phyloP scores from a whole-genome alignment of 2,329 filamentous ascomycete species.

The Raffaelea ambrosiae region DNA sequence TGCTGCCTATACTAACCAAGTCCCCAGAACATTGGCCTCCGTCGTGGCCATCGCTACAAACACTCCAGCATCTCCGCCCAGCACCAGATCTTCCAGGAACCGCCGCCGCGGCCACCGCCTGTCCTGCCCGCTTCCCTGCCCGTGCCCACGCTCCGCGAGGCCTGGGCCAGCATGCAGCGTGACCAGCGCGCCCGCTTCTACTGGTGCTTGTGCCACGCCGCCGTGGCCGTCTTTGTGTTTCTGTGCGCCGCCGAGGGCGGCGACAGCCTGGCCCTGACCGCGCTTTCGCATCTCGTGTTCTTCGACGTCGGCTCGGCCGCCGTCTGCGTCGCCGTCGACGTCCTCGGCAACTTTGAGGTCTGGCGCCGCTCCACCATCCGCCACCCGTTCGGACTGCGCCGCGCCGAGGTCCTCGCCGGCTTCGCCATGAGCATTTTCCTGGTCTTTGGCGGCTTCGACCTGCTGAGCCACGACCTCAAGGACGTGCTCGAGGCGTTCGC shows the following conservation, averaged over 20 bases:
- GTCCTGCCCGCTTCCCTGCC: slow-evolving; percentile 87
- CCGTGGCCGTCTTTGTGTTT: slow-evolving; percentile 75
- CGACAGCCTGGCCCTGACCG: slow-evolving; percentile 83
- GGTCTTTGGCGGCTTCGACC: slow-evolving; percentile 93
- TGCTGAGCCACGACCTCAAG: slow-evolving; percentile 88
- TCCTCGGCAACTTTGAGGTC: slow-evolving; percentile 93
- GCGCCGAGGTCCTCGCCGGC: slow-evolving; percentile 86
- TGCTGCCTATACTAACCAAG: not conserved
- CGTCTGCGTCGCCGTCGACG: slow-evolving; percentile 85
- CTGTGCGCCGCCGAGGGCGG: slow-evolving; percentile 58
- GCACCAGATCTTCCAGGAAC: slow-evolving; percentile 94
- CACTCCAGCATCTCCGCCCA: slow-evolving; percentile 83
- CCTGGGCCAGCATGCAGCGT: slow-evolving; percentile 79
- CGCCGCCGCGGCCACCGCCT: slow-evolving; percentile 73
- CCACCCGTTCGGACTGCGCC: slow-evolving; percentile 87
- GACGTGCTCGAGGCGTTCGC: slow-evolving; percentile 64
- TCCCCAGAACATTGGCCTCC: slow-evolving; percentile 72
- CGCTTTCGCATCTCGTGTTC: slow-evolving; percentile 84
- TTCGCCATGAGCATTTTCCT: slow-evolving; percentile 95
- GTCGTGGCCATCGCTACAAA: slow-evolving; percentile 94
- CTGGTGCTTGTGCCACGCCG: slow-evolving; percentile 86
- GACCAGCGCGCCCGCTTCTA: slow-evolving; percentile 76
- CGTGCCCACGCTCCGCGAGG: slow-evolving; percentile 81
- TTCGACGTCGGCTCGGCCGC: slow-evolving; percentile 92
- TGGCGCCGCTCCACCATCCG: slow-evolving; percentile 90